Evolutionary conservation across 202 grass and related monocot genomes (phyloP).

Genomic region (Carex arenaria): DNA sequence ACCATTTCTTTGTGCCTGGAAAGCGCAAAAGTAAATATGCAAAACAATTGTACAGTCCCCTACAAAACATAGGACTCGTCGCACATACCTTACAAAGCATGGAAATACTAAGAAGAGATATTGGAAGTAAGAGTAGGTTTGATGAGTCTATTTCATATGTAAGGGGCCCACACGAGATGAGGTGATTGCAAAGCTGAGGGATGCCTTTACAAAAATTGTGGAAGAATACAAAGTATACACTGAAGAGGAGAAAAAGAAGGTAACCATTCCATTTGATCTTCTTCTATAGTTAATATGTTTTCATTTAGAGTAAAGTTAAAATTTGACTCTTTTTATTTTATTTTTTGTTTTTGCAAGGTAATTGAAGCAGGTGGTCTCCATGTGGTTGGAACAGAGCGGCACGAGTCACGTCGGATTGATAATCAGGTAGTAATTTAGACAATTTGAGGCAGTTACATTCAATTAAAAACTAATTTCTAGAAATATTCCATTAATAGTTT

Average conservation of each 20-base stretch:
- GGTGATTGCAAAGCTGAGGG: slow-evolving; percentile 81
- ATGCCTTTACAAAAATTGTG: slow-evolving; percentile 74
- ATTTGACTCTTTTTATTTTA: background rate
- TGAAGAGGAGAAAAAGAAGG: slow-evolving; percentile 94
- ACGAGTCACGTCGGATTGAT: slow-evolving; percentile 98
- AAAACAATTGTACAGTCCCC: background rate
- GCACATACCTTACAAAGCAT: background rate
- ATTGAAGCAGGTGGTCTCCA: slow-evolving; percentile 90
- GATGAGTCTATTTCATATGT: slow-evolving; percentile 24
- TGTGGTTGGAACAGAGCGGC: slow-evolving; percentile 89
- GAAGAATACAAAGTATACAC: slow-evolving; percentile 91
- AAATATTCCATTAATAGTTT: slow-evolving; percentile 32
- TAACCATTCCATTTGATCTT: slow-evolving; percentile 21
- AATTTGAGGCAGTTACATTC: background rate
- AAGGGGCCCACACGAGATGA: slow-evolving; percentile 90
- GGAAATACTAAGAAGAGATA: background rate
- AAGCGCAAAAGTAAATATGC: slow-evolving; percentile 5
- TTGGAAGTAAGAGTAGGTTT: slow-evolving; percentile 8
- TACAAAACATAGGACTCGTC: background rate
- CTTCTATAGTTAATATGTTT: background rate
- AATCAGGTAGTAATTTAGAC: slow-evolving; percentile 65
- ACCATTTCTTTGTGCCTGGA: slow-evolving; percentile 14
- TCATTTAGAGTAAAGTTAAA: background rate
- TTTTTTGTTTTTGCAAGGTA: slow-evolving; percentile 45
- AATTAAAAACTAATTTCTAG: background rate